These are phyloP conservation scores for Psidium guajava DNA, from an alignment of 345 rosid species.

Conservation along the genomic window DNA sequence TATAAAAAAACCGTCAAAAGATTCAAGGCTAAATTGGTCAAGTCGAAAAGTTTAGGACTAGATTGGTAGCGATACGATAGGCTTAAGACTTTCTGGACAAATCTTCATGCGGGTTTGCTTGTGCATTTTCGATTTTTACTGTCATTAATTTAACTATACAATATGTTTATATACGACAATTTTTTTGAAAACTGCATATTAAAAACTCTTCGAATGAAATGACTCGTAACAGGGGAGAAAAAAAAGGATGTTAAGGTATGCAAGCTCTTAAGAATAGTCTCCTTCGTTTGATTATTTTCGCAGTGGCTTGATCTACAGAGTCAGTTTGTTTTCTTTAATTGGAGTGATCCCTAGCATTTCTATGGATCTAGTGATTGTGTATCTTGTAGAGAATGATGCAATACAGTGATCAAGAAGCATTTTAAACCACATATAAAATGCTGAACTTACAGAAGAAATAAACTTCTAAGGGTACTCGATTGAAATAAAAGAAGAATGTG, in stretches of 20 bases:
- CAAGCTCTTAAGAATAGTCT: too few relatives aligned
- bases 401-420: background rate
- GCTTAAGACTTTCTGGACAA: background rate
- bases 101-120: background rate
- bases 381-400: background rate
- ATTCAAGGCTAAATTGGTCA: accelerated
- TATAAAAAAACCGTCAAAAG: background rate
- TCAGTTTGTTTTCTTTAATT: background rate
- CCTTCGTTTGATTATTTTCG: background rate
- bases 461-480: background rate
- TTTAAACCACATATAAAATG: background rate
- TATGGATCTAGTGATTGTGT: background rate
- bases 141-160: too few relatives aligned
- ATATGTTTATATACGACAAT: too few relatives aligned
- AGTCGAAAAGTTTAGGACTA: accelerated
- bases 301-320: background rate
- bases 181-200: too few relatives aligned
- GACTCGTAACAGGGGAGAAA: too few relatives aligned
- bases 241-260: too few relatives aligned
- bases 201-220: too few relatives aligned
- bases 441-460: background rate
- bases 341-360: background rate
- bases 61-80: accelerated
- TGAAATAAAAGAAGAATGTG: background rate
- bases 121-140: too few relatives aligned